Percentiles rank a stretch among this genome's conserved stretches.
Evolutionary conservation across 1,284 basidiomycete genomes (phyloP).

Genomic region (Lignosus rhinocerotis): DNA sequence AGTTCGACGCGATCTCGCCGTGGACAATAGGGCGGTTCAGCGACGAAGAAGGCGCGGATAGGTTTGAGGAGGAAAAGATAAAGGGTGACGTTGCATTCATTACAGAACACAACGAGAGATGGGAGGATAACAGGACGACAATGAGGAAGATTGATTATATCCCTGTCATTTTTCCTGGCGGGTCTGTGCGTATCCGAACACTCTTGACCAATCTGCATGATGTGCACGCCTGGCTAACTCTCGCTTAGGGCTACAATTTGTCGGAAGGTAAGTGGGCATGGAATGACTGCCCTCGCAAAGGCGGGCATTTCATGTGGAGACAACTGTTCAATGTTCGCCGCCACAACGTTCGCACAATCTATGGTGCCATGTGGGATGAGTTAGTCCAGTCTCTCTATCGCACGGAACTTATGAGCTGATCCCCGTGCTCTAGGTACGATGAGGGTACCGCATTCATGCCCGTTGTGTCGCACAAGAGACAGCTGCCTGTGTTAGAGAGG

Average conservation of each 20-base stretch:
- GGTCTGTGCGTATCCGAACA: constrained; percentile 54
- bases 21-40: constrained; percentile 73
- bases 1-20: constrained; percentile 74
- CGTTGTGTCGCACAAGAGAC: constrained; percentile 54
- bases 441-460: constrained; percentile 80
- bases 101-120: constrained; percentile 44
- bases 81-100: constrained; percentile 63
- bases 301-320: constrained; percentile 74
- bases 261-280: constrained; percentile 66
- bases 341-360: constrained; percentile 64
- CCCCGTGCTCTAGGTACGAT: constrained; percentile 58
- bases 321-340: constrained; percentile 67
- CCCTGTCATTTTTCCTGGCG: constrained; percentile 73
- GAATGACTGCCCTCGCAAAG: constrained; percentile 66
- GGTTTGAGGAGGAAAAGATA: constrained; percentile 59
- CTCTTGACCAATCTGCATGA: background rate
- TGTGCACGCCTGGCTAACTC: background rate
- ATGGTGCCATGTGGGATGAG: constrained; percentile 87
- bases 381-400: constrained; percentile 37
- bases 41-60: constrained; percentile 56
- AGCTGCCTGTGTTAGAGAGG: constrained; percentile 57
- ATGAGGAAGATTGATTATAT: constrained; percentile 68
- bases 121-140: constrained; percentile 33
- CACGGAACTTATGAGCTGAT: background rate
- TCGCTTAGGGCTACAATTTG: constrained; percentile 60